Base-by-base conservation (phyloP, 768 basidiomycete genomes). In the Gymnopilus dilepis region DNA sequence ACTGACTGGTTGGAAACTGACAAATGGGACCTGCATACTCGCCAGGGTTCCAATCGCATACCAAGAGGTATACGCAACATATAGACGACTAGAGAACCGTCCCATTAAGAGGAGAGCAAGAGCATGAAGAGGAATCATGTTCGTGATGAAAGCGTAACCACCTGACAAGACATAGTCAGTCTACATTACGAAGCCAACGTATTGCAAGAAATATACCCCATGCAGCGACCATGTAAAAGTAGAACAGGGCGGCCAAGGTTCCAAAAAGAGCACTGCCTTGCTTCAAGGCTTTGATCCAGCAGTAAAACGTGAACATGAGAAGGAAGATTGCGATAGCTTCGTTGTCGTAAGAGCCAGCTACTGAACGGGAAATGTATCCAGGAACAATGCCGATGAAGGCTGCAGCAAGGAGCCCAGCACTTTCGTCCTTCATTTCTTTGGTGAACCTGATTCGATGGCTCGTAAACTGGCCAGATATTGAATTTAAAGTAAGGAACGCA, bases 191-290 rank as follows among this genome's bases (percentile, higher is more conserved):
- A 2, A 26, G 19, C 43, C 60, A 52, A 15, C 19, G 26, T 38
- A 38, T 54, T 17, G 26, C 4, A 37, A 17, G 9, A 48, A 4
- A 77, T 85, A 60, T 68, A 91, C 97, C 97, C 97, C 97, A 99
- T 30, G 97, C 97, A 55, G 97, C 97, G n/a, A 99, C 97, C 97
- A 99, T 99, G 84, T 99, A 99, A 68, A 98, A 99, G 79, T 99
- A 99, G 78, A 99, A 99, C 3, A 99, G 78, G 17, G 96, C 97
- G 45, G 97, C 89, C 40, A 93, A 70, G 24, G 93, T 92, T 21
- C 95, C 97, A 67, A 87, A 97, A 62, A 97, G 85, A 1, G 94
- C 95, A 62, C 94, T 97, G 42, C 97, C 97, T 47, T 86, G 84
- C 77, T 98, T 98, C 57, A 99, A 80, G 24, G 97, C 96, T 69